Base-by-base conservation (phyloP, 2,329 filamentous ascomycete species). In the Lasiodiplodia citricola region DNA sequence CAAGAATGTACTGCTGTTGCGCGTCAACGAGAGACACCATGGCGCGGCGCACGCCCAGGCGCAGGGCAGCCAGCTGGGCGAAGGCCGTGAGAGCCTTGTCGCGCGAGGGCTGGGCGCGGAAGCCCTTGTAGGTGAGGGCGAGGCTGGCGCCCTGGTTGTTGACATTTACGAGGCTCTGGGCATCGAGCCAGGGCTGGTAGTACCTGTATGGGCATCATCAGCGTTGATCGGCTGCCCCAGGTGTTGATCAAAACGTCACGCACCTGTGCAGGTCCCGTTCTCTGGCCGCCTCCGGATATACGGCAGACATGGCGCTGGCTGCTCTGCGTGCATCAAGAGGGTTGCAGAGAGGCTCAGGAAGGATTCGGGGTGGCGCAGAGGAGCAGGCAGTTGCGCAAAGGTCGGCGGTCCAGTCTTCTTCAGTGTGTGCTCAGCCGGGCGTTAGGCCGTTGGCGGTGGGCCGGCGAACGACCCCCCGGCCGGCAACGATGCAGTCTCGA, bases 21-120 rank as follows among this genome's bases (percentile, higher is more conserved):
- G 72, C 72, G 67, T 81, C 79, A 54, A 81, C 72, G 11, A 81
- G 71, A 3, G 79, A 80, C 3, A 81, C 72, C 72, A 79, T 74
- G 37, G 78, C 74, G 21, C 79, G 74, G 31, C 73, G 69, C 18
- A 72, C 75, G n/a, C 73, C 70, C 51, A 81, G 73, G 18, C 78
- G 75, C 37, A 80, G 71, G 2, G 77, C 72, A 3, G 76, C 77
- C 38, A 80, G 73, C 70, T 81, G 80, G 25, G 74, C 77, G 58
- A 80, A 74, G 31, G 77, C 77, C 5, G 73, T 76, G 13, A 80
- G 72, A 18, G 76, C 74, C 37, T 76, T 72, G 66, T 69, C 69
- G 44, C 67, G 58, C 25, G 66, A 69, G 58, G 69, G 60, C 52
- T 75, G 2, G 72, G 71, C 70, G 14, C 75, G 70, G 13, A 72